Evolutionary conservation across 208 protist genomes (phyloP).

Genomic region (Balamuthia mandrillaris): DNA sequence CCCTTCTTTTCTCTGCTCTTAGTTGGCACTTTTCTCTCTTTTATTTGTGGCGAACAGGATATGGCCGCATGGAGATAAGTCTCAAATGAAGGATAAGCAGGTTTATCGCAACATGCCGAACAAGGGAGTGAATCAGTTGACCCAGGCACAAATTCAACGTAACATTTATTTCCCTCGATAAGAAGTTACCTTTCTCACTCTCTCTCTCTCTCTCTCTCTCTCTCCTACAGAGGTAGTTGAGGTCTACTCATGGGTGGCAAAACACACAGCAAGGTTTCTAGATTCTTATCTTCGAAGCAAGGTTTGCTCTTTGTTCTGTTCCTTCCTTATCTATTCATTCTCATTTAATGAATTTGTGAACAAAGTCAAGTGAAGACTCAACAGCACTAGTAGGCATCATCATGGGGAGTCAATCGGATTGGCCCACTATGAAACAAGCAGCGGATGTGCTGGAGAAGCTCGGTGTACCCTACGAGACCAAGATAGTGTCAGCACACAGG

Average conservation of each 20-base stretch:
- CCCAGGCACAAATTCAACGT: too few relatives aligned
- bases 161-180: too few relatives aligned
- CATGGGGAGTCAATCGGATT: conserved; percentile 79
- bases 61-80: conserved; percentile 52
- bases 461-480: conserved; percentile 72
- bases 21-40: too few relatives aligned
- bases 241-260: neutral
- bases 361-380: too few relatives aligned
- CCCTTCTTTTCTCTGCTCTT: too few relatives aligned
- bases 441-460: conserved; percentile 62
- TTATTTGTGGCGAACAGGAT: too few relatives aligned
- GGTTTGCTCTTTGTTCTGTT: neutral
- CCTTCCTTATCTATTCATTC: too few relatives aligned
- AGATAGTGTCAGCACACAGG: conserved; percentile 77
- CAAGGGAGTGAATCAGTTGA: neutral
- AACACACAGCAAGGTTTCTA: neutral
- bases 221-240: too few relatives aligned
- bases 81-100: conserved; percentile 8
- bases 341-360: too few relatives aligned
- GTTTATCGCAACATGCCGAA: conserved; percentile 20
- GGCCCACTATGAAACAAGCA: conserved; percentile 67
- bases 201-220: too few relatives aligned
- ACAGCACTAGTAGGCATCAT: conserved; percentile 73
- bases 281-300: neutral
- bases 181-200: too few relatives aligned